Evolutionary conservation across 106 monocot genomes (phyloP), one percentile per base, ranked within the genome.

Genomic region (Vanilla planifolia): DNA sequence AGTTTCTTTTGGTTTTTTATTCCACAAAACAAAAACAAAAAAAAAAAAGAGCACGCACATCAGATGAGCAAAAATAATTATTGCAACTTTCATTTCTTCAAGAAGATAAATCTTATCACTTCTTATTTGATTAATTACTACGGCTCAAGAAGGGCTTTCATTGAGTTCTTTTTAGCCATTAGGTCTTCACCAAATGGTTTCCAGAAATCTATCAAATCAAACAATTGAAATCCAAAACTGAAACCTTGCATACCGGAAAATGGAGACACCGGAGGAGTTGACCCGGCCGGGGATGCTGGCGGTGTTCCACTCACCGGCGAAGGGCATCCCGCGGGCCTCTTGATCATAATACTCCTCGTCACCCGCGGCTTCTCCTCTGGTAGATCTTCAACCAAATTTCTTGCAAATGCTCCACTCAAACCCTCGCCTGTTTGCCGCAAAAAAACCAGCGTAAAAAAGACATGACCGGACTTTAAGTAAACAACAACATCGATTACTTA

Each of bases 341-440:
- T 83, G 33, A 96, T 90, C 90, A 91, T 96, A 65, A 96, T 96
- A 76, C 80, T 90, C 53, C 90, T 60, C 42, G 95, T 90, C 53
- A 96, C 95, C 73, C 40, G 70, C 64, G 81, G 73, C 66, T 36
- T 66, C 68, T 68, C 85, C 75, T 69, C 84, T 42, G 44, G 33
- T 33, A 35, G 35, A 35, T 57, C 57, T 8, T 8, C 57, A 10
- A 33, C 3, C 17, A 16, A 36, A 36, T 35, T n/a, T 37, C 60
- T 23, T 32, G 36, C 30, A 5, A 30, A 41, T 32, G 41, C 50
- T 14, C 43, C 42, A 13, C 17, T 57, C 22, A 22, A 63, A 53
- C 43, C 59, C 16, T 33, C 66, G 7, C 62, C 77, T 56, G 27
- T 64, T 44, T n/a, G 10, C 36, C 64, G 55, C 23, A 21, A 45